Percentiles rank a stretch among this genome's conserved stretches.
These are phyloP conservation scores for Aspergillus tanneri DNA, from an alignment of 2,329 filamentous ascomycete species.

Conservation along the genomic window DNA sequence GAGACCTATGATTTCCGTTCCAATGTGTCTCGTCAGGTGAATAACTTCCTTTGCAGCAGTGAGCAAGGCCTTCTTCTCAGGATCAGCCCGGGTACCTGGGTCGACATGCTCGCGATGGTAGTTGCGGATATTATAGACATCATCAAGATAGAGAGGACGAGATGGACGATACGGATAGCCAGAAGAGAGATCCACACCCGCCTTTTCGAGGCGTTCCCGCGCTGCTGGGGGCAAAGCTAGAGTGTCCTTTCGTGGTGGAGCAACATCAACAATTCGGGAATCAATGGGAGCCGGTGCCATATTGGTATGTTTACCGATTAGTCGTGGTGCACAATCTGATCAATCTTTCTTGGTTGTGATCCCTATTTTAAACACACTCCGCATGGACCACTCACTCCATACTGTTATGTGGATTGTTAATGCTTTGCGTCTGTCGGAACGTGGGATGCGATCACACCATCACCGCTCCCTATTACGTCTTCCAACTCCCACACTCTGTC, in stretches of 20 bases:
- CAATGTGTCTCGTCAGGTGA: constrained; percentile 61
- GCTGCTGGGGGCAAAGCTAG: constrained; percentile 61
- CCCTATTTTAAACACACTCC: background rate
- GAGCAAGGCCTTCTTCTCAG: constrained; percentile 61
- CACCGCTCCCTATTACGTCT: constrained; percentile 29
- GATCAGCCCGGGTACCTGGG: constrained; percentile 63
- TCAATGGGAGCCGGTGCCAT: constrained; percentile 63
- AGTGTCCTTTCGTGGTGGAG: constrained; percentile 62
- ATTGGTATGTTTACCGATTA: constrained; percentile 12
- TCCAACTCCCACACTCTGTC: constrained; percentile 8
- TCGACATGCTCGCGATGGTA: constrained; percentile 58
- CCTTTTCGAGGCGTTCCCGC: constrained; percentile 62
- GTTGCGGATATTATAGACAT: constrained; percentile 65
- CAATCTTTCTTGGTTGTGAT: background rate
- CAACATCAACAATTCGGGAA: constrained; percentile 62
- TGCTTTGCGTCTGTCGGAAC: background rate
- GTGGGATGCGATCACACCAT: constrained; percentile 33
- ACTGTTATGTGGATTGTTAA: background rate
- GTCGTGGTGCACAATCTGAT: background rate
- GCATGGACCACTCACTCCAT: background rate
- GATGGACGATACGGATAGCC: constrained; percentile 71
- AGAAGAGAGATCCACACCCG: constrained; percentile 65
- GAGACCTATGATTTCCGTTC: constrained; percentile 63
- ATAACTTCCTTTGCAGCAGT: constrained; percentile 63
- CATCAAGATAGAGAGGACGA: constrained; percentile 66